These are phyloP conservation scores for Ustanciosporium gigantosporum DNA, from an alignment of 1,284 basidiomycete species.

Conservation along the genomic window DNA sequence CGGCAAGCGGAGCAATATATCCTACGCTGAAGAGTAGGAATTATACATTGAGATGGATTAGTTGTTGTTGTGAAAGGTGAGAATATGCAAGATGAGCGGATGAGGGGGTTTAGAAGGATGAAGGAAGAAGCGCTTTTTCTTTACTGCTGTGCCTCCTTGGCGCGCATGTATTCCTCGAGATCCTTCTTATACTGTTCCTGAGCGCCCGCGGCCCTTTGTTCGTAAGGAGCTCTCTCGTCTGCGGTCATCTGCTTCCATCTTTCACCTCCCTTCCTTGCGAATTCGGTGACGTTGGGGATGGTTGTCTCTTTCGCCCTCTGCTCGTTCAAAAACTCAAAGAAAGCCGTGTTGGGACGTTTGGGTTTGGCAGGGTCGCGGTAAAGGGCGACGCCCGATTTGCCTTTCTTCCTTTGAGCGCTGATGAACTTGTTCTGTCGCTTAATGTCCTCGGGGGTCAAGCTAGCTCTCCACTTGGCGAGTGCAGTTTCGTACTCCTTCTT, in stretches of 20 bases:
- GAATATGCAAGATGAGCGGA: no score
- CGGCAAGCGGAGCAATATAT: no score
- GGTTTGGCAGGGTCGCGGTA: constrained; percentile 49
- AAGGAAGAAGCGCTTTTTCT: no score
- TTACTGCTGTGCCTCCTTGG: no score
- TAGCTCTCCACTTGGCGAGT: constrained; percentile 45
- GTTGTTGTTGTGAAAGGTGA: no score
- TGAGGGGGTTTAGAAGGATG: no score
- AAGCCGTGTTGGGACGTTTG: constrained; percentile 49
- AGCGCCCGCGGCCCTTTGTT: constrained; percentile 30
- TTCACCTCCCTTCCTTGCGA: constrained; percentile 38
- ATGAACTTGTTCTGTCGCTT: constrained; percentile 55
- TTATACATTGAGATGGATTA: no score
- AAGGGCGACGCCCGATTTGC: constrained; percentile 36
- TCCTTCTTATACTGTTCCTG: constrained; percentile 41
- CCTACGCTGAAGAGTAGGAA: no score
- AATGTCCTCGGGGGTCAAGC: constrained; percentile 53
- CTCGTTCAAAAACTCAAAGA: constrained; percentile 51
- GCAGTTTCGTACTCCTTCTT: constrained; percentile 46
- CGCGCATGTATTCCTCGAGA: constrained; percentile 44
- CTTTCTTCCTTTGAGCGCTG: constrained; percentile 43
- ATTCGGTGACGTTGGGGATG: constrained; percentile 34
- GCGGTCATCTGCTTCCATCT: constrained; percentile 43
- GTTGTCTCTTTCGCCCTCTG: constrained; percentile 27
- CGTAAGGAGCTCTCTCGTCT: constrained; percentile 44